Evolutionary conservation across 768 basidiomycete genomes (phyloP), one percentile per base, ranked within the genome.

Genomic region (Saitozyma podzolica): DNA sequence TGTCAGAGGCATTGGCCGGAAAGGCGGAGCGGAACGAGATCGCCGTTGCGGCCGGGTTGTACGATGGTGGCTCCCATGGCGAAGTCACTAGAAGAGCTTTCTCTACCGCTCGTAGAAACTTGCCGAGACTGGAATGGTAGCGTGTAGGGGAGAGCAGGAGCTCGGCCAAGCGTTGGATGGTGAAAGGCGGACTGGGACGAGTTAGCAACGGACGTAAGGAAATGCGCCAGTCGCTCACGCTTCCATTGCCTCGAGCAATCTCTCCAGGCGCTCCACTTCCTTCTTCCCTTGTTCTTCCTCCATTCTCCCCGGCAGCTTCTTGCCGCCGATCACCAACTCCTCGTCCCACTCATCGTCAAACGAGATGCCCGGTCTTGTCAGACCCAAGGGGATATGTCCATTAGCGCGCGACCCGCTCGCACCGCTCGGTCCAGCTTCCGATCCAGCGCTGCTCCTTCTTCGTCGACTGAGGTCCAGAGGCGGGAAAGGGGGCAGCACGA

Each of bases 111-210:
- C 80, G 76, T 16, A 80, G 64, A 65, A 75, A 79, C 67, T 80
- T 80, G 37, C 80, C 80, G 7, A 76, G 45, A 5, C 72, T 59
- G 3, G 64, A 64, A 54, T 80, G 74, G 19, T 68, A 62, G 41
- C 55, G 20, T 8, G 61, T 66, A 2, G 80, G 80, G 14, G 64
- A 42, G 6, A 65, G 55, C 0, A 75, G 65, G 3, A 80, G 64
- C 54, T 80, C 80, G 14, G 77, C 75, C 6, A 79, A 50, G 11
- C 80, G 74, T 58, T 80, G 80, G 11, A 80, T 71, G n/a, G 80
- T 79, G 66, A 79, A 80, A 17, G 80, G 80, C 1, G 80, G 74
- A 45, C 72, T 74, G 40, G 45, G n/a, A 29, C 43, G 42, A 37
- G 50, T 50, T 9, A 59, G 54, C 50, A 7, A n/a, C 29, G 40